Percentiles rank a stretch among this genome's conserved stretches.
Evolutionary conservation across 163 green algal genomes (phyloP).

Genomic region (Prototheca wickerhamii): DNA sequence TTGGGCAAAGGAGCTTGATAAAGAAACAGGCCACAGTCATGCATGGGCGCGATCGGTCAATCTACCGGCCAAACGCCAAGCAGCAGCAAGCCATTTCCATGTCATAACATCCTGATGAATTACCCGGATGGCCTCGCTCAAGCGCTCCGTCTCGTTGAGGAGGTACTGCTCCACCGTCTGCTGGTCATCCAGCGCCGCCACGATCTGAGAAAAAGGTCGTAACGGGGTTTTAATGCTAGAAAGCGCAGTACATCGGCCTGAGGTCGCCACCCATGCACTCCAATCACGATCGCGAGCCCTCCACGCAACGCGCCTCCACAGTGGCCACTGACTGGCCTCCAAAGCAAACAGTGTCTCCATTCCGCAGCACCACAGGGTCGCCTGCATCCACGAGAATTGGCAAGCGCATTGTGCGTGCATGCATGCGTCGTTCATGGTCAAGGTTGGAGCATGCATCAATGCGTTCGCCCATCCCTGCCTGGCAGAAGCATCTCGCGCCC

Average conservation of each 20-base stretch:
- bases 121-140: slow-evolving; percentile 19
- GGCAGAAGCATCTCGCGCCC: not conserved
- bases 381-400: not conserved
- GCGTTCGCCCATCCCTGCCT: not conserved
- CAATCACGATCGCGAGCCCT: not conserved
- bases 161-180: slow-evolving; percentile 26
- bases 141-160: slow-evolving; percentile 7
- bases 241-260: too few relatives aligned
- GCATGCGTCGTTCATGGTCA: not conserved
- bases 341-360: slow-evolving; percentile 25
- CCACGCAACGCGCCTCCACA: not conserved
- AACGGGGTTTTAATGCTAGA: not conserved
- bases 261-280: too few relatives aligned
- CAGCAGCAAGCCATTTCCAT: too few relatives aligned
- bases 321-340: slow-evolving; percentile 6
- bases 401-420: not conserved
- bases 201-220: not conserved
- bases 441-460: not conserved
- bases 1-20: too few relatives aligned
- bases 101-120: too few relatives aligned
- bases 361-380: slow-evolving; percentile 10
- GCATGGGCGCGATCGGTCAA: too few relatives aligned
- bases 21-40: too few relatives aligned
- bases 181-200: not conserved
- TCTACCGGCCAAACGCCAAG: too few relatives aligned